Evolutionary conservation across 345 rosid genomes (phyloP).

Genomic region (Clarkia xantiana): DNA sequence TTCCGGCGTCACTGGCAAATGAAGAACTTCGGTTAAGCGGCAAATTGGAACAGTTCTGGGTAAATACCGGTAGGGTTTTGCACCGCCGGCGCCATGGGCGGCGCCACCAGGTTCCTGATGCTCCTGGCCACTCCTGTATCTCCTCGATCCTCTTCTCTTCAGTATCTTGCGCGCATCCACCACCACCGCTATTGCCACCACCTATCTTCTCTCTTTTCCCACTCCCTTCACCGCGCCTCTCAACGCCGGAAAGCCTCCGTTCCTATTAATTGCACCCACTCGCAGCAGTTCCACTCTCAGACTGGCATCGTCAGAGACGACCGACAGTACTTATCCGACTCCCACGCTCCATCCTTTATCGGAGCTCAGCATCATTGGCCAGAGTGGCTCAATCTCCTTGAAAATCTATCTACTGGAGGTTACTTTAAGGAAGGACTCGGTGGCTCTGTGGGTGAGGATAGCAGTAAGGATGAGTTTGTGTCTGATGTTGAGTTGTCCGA

Average conservation of each 20-base stretch:
- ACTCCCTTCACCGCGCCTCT: conserved; percentile 1
- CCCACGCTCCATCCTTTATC: conserved; percentile 4
- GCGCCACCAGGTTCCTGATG: conserved; percentile 44
- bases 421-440: conserved; percentile 14
- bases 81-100: conserved; percentile 30
- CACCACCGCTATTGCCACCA: conserved; percentile 8
- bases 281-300: conserved; percentile 6
- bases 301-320: conserved; percentile 4
- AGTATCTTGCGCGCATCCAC: conserved; percentile 10
- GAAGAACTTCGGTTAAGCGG: too few species aligned
- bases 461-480: conserved; percentile 18
- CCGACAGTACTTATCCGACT: conserved; percentile 7
- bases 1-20: too few species aligned
- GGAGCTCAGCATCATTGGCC: conserved; percentile 17
- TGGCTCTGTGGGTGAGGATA: not conserved
- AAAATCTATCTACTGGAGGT: conserved; percentile 24
- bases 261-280: conserved; percentile 5
- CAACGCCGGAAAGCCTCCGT: conserved; percentile 13
- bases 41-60: not conserved
- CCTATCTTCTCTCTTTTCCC: conserved; percentile 7
- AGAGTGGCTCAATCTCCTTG: conserved; percentile 28
- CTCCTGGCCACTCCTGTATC: conserved; percentile 36
- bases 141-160: conserved; percentile 5
- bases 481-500: conserved; percentile 25
- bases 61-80: conserved; percentile 17